These are phyloP conservation scores for Piromyces sp. DNA, from an alignment of 192 early-diverging fungal genomes.

Conservation along the genomic window DNA sequence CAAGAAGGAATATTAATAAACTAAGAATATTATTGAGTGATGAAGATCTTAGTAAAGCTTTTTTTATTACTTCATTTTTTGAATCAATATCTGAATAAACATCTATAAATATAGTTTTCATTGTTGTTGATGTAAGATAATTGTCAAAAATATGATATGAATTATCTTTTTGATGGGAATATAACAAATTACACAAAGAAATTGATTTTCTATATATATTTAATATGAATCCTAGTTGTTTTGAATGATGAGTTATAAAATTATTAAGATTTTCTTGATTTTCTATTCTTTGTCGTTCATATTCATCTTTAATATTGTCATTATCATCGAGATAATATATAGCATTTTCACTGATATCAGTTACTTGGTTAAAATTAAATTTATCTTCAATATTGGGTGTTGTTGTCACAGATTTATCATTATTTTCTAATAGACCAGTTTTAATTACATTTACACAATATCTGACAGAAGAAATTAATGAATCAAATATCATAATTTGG, in stretches of 20 bases:
- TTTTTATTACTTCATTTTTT: background rate
- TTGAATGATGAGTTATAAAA: background rate
- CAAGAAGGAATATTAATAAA: background rate
- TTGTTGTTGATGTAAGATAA: background rate
- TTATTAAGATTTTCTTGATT: background rate
- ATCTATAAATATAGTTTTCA: background rate
- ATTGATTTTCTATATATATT: background rate
- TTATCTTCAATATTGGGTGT: background rate
- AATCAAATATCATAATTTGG: background rate
- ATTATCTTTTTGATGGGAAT: background rate
- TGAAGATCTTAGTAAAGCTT: background rate
- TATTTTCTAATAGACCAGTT: background rate
- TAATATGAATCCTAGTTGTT: background rate
- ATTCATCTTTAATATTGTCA: background rate
- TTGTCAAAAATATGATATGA: background rate
- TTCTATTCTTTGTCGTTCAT: background rate
- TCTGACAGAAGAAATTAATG: background rate
- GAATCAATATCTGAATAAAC: background rate
- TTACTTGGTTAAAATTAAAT: background rate
- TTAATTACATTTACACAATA: background rate
- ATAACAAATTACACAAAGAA: background rate
- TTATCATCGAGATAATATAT: background rate
- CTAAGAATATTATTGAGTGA: background rate
- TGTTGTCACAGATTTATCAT: background rate
- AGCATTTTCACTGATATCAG: background rate